Evolutionary conservation across 306 rosid genomes (phyloP), one percentile per base, ranked within the genome.

Genomic region (Cajanus cajan): DNA sequence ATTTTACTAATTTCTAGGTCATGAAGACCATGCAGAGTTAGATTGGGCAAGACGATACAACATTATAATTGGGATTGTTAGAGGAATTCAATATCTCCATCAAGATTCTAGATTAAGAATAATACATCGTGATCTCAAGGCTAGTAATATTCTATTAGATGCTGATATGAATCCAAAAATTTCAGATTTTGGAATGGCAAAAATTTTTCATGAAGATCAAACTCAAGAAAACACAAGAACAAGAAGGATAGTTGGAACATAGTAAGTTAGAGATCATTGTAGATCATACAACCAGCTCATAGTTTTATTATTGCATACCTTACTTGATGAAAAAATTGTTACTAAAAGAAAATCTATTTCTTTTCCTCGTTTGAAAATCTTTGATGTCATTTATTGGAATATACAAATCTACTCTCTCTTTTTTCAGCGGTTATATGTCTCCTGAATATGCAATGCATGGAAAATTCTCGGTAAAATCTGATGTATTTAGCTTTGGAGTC

Each of bases 401-500:
- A 1, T 13, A 14, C 19, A 36, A 1, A 19, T n/a, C 15, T 3
- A 24, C 11, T 0, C 44, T n/a, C 10, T 82, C 37, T 28, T 0
- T 8, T 65, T 55, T 28, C 81, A 95, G 99, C 44, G 99, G 99
- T 1, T 93, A 95, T 66, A 95, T 95, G 97, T 90, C 99, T 41
- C 98, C 99, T 0, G 99, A 95, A 68, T 95, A 95, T 65, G 87
- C 93, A 19, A 90, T 95, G 98, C 89, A 90, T 19, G 99, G 99
- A 1, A 86, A 83, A 25, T 76, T 93, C 24, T 93, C 99, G 0
- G 91, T 34, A 5, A 91, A 87, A 67, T 97, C 97, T 0, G 99
- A 95, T 4, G 98, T 93, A 9, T 95, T 87, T 41, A 95, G 99
- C 86, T 95, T 82, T 12, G 99, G 99, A 6, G 98, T 95, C 73